These are phyloP conservation scores for Chlamydomonas asymmetrica DNA, from an alignment of 139 green algal genomes.

Conservation along the genomic window DNA sequence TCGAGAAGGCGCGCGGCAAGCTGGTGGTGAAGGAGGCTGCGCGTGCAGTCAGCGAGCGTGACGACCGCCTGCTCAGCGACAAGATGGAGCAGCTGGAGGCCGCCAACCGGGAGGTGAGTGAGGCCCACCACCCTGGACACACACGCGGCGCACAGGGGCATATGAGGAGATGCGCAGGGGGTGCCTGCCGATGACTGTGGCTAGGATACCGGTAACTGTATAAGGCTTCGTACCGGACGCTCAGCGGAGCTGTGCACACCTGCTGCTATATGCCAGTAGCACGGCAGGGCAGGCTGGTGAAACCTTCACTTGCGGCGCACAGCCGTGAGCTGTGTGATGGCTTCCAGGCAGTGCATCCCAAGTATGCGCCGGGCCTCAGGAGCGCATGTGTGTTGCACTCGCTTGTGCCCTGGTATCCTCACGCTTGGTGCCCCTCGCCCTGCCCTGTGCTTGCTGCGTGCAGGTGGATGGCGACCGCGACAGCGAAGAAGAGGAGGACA, in stretches of 20 bases:
- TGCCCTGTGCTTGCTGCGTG: not conserved
- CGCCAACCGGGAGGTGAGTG: constrained; percentile 64
- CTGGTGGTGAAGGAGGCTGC: constrained; percentile 92
- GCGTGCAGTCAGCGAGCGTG: constrained; percentile 90
- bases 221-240: no score
- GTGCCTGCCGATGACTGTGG: not conserved
- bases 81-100: constrained; percentile 82
- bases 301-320: not conserved
- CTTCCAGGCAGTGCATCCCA: no score
- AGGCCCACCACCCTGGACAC: no score
- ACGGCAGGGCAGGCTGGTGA: not conserved
- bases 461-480: constrained; percentile 59
- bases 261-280: not conserved
- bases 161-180: no score
- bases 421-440: not conserved
- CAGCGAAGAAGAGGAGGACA: constrained; percentile 70
- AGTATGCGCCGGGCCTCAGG: no score
- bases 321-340: no score
- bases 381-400: no score
- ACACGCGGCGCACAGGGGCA: no score
- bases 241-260: not conserved
- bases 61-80: constrained; percentile 89
- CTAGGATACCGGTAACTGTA: not conserved
- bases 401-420: no score
- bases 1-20: constrained; percentile 85